Base-by-base conservation (phyloP, 352 stramenopile species). In the Globisporangium alternatum region DNA sequence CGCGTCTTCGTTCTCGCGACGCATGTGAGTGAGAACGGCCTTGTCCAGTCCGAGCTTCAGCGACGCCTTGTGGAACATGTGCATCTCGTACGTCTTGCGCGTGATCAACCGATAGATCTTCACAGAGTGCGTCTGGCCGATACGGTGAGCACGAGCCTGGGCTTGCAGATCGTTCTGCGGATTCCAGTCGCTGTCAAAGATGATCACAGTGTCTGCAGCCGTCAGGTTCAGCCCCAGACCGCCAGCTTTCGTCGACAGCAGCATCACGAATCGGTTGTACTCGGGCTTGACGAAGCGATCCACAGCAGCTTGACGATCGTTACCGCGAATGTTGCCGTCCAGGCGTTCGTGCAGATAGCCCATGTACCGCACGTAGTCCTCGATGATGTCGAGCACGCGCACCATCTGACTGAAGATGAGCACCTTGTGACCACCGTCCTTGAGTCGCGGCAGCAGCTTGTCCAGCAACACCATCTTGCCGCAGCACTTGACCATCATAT, bases 391-490 rank as follows among this genome's bases (percentile, higher is more conserved):
- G 53, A 99, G 78, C 73, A 99, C 99, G 41, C 97, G 97, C 51
- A 98, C 97, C 87, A 98, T 97, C 79, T 99, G 98, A 56, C 91
- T 99, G 74, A 99, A 99, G 22, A 99, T 95, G 15, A 99, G 83
- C 31, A 99, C 95, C 41, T 98, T 96, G 73, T 99, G 97, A 3
- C 97, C 97, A 58, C 98, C 96, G 55, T 93, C 85, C 67, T 98
- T 98, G 25, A 99, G 77, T 12, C 96, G 90, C 15, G 97, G 97
- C 13, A 99, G 77, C 13, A 99, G 76, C 73, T 99, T 99, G 77
- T 99, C 98, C 25, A 99, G 85, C 28, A 99, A 69, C 62, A 99
- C 96, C 71, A 99, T 96, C 77, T 99, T 99, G n/a, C 98, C 98
- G 45, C 95, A 99, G 64, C 92, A 96, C 65, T 98, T 97, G 30